Percentiles rank a stretch among this genome's conserved stretches.
Evolutionary conservation across 129 eudicot species (phyloP).

Genomic region (Ambrosia artemisiifolia): DNA sequence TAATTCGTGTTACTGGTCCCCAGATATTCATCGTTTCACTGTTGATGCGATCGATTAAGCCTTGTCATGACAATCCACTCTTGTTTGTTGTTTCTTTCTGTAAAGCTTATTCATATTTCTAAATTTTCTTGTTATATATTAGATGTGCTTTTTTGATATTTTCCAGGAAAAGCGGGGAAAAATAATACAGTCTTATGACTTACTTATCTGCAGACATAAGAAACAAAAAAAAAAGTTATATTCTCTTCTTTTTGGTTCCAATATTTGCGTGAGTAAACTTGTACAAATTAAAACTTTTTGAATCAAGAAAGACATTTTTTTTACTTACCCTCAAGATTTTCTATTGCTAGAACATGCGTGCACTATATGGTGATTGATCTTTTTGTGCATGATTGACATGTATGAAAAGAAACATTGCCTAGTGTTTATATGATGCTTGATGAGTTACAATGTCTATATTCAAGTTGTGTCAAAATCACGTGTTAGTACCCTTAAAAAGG

Average conservation of each 20-base stretch:
- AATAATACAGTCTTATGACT: not conserved
- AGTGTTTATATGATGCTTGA: no score
- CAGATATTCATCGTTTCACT: not conserved
- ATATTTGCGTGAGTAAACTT: not conserved
- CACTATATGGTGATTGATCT: not conserved
- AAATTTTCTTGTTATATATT: not conserved
- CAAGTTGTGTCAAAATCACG: no score
- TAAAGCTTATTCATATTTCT: not conserved
- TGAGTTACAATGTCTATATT: no score
- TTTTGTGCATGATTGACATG: not conserved
- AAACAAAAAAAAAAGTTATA: not conserved
- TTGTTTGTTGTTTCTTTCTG: not conserved
- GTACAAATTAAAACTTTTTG: not conserved
- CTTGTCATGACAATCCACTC: not conserved
- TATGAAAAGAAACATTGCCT: no score
- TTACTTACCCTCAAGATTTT: not conserved
- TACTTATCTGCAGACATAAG: not conserved
- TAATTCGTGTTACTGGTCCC: constrained; percentile 19
- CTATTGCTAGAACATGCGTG: not conserved
- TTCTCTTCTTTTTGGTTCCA: no score
- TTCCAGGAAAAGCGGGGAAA: not conserved
- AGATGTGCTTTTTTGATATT: not conserved
- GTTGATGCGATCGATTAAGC: not conserved
- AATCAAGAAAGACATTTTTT: not conserved
- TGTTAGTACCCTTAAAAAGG: no score